These are phyloP conservation scores for Nyctanthes arbortristis DNA, from an alignment of 257 asterid species.

Conservation along the genomic window DNA sequence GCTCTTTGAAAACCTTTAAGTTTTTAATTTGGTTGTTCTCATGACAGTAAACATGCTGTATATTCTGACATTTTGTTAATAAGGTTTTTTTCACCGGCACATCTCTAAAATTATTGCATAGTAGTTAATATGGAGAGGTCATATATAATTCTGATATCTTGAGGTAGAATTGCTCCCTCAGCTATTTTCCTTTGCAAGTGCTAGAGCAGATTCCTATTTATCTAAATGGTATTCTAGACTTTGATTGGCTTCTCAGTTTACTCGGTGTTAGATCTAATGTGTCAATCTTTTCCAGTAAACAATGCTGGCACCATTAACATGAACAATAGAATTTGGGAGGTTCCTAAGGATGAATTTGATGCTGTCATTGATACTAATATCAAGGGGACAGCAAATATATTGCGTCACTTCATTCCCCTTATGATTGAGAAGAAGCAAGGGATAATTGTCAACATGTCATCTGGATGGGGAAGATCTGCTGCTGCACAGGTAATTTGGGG, in stretches of 20 bases:
- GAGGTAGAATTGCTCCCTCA: not conserved
- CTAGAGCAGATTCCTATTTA: constrained; percentile 9
- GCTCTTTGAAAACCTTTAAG: not conserved
- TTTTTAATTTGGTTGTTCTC: not conserved
- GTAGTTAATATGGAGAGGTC: not conserved
- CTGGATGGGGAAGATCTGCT: constrained; percentile 99
- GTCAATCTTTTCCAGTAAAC: constrained; percentile 57
- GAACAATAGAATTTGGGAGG: constrained; percentile 94
- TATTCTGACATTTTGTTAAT: not conserved
- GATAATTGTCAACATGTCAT: constrained; percentile 83
- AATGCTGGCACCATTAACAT: constrained; percentile 92
- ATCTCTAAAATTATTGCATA: not conserved
- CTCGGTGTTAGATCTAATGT: constrained; percentile 14
- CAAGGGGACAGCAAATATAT: constrained; percentile 75
- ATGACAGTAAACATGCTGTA: not conserved
- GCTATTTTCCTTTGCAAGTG: constrained; percentile 6
- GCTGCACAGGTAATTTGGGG: constrained; percentile 85
- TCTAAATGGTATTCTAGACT: not conserved
- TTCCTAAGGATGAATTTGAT: constrained; percentile 83
- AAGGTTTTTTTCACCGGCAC: not conserved
- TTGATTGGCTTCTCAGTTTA: not conserved
- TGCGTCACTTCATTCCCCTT: constrained; percentile 89
- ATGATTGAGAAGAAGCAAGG: constrained; percentile 88
- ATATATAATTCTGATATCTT: constrained; percentile 3
- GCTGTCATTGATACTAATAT: constrained; percentile 81